Percentiles rank a stretch among this genome's conserved stretches.
Conservation (phyloP, 2,329 filamentous ascomycete species). For the Penicillium sp. region DNA sequence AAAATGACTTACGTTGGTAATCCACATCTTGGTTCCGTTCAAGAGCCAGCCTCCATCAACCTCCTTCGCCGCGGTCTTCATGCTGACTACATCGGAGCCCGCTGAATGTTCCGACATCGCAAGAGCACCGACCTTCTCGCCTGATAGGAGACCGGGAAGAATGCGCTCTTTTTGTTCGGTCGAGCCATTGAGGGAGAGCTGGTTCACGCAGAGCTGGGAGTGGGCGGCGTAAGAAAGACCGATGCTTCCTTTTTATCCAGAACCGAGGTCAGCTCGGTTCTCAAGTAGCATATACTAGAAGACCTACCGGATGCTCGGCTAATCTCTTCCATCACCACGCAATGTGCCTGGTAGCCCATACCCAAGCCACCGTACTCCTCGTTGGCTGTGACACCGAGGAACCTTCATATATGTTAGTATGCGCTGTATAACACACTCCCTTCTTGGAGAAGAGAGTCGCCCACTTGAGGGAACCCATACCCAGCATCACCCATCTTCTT, state of each 20-base stretch:
- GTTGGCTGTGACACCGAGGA: slow-evolving; percentile 90
- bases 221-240: slow-evolving; percentile 93
- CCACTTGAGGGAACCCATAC: slow-evolving; percentile 25
- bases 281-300: slow-evolving; percentile 14
- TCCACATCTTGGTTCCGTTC: slow-evolving; percentile 98
- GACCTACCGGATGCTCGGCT: slow-evolving; percentile 71
- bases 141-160: slow-evolving; percentile 77
- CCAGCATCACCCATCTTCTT: slow-evolving; percentile 85
- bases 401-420: slow-evolving; percentile 45
- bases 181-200: slow-evolving; percentile 85
- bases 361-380: slow-evolving; percentile 86
- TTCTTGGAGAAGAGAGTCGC: no score
- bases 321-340: slow-evolving; percentile 91
- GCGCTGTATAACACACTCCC: not conserved
- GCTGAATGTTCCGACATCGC: slow-evolving; percentile 94
- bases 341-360: slow-evolving; percentile 96
- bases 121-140: slow-evolving; percentile 78
- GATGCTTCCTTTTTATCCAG: slow-evolving; percentile 36
- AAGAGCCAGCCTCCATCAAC: slow-evolving; percentile 83
- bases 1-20: slow-evolving; percentile 71
- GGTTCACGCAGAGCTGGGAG: slow-evolving; percentile 94
- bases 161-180: slow-evolving; percentile 75
- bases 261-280: not conserved
- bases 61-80: slow-evolving; percentile 80
- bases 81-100: slow-evolving; percentile 90